Conservation (phyloP, 176 grass and related monocot species). For the Microstegium vimineum region DNA sequence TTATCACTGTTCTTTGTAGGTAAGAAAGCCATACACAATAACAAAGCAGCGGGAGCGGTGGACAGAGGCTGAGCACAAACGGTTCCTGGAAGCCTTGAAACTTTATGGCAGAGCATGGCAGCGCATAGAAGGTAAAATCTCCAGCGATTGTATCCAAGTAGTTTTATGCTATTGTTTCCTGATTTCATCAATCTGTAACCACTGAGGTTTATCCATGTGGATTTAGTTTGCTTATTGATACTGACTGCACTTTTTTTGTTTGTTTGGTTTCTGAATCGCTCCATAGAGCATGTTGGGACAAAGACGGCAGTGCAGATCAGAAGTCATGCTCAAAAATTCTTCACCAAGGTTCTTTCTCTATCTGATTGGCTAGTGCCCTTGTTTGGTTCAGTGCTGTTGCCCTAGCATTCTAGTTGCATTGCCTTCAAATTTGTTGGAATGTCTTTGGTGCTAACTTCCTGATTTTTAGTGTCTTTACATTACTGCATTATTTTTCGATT, state of each 20-base stretch:
- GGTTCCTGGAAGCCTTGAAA: slow-evolving; percentile 90
- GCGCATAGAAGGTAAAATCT: slow-evolving; percentile 89
- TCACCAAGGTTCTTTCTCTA: slow-evolving; percentile 79
- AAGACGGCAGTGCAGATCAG: slow-evolving; percentile 97
- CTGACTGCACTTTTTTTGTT: slow-evolving; percentile 25
- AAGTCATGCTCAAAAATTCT: slow-evolving; percentile 99
- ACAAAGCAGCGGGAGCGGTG: slow-evolving; percentile 94
- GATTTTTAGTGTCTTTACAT: slow-evolving; percentile 3
- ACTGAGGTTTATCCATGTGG: not conserved
- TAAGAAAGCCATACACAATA: slow-evolving; percentile 93
- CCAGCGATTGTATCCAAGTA: not conserved
- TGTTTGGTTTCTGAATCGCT: slow-evolving; percentile 20
- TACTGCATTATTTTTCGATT: not conserved
- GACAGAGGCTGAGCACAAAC: slow-evolving; percentile 93
- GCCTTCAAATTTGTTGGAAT: slow-evolving; percentile 15
- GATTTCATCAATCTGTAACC: slow-evolving; percentile 1
- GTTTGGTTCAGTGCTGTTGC: slow-evolving; percentile 13
- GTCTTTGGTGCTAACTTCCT: not conserved
- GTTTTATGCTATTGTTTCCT: not conserved
- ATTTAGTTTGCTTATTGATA: slow-evolving; percentile 35
- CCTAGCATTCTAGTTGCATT: slow-evolving; percentile 12
- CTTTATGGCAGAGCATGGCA: slow-evolving; percentile 97
- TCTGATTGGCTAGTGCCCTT: slow-evolving; percentile 26
- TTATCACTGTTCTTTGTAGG: slow-evolving; percentile 39
- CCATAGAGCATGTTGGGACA: slow-evolving; percentile 94